A percentile compares a stretch with the other conserved stretches of the same genome.
phyloP scores from a whole-genome alignment of 2,329 filamentous ascomycete species.

The Clonostachys rosea region DNA sequence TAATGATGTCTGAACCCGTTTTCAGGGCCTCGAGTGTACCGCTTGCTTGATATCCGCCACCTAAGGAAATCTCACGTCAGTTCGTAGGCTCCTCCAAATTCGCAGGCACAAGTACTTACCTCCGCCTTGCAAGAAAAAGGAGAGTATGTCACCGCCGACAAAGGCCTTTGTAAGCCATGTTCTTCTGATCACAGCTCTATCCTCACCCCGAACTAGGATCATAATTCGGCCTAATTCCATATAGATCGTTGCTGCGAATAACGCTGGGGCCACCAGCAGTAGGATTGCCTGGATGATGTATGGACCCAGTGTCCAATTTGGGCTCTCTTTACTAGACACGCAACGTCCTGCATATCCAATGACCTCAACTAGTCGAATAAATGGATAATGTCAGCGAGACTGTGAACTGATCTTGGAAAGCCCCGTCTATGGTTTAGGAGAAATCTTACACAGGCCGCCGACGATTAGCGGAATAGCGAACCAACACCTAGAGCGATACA shows the following conservation, averaged over 20 bases:
- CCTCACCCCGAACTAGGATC: slow-evolving; percentile 11
- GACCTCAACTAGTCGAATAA: too few species aligned
- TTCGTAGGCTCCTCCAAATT: too few species aligned
- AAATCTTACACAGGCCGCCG: too few species aligned
- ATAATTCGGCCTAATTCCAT: slow-evolving; percentile 36
- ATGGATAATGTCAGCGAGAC: too few species aligned
- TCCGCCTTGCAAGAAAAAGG: slow-evolving; percentile 7
- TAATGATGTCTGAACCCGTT: slow-evolving; percentile 38
- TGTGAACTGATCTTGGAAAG: too few species aligned
- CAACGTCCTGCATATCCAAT: too few species aligned
- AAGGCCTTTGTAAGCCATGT: slow-evolving; percentile 22
- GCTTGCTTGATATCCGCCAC: slow-evolving; percentile 19
- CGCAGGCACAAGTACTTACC: too few species aligned
- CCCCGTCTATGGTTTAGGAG: too few species aligned
- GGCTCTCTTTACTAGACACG: not conserved
- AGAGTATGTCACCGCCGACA: slow-evolving; percentile 20
- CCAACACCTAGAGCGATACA: too few species aligned
- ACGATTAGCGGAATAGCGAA: too few species aligned
- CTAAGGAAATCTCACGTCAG: too few species aligned
- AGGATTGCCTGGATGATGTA: slow-evolving; percentile 15
- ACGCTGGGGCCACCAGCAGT: slow-evolving; percentile 34
- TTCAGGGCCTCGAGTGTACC: slow-evolving; percentile 8
- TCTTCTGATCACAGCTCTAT: slow-evolving; percentile 9
- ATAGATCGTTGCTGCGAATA: slow-evolving; percentile 39
- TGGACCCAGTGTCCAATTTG: not conserved